Evolutionary conservation across 2,329 filamentous ascomycete genomes (phyloP).

Genomic region (Aureobasidium vineae): DNA sequence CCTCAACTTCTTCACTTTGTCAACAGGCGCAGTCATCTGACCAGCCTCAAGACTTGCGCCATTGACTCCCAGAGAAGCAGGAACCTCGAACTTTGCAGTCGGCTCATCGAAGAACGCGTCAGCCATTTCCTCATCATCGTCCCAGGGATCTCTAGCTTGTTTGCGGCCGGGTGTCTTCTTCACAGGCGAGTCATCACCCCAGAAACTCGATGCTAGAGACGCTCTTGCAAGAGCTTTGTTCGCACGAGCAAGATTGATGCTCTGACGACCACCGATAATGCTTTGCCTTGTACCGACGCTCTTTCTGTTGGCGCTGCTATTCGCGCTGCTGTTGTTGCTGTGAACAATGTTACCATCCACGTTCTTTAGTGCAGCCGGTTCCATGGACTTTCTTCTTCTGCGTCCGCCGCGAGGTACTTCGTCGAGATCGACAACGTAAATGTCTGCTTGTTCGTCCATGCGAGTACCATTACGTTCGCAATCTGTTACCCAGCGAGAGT

Average conservation of each 20-base stretch:
- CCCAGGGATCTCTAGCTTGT: slow-evolving; percentile 26
- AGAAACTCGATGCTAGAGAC: slow-evolving; percentile 26
- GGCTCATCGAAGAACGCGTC: slow-evolving; percentile 31
- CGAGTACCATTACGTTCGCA: slow-evolving; percentile 37
- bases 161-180: slow-evolving; percentile 27
- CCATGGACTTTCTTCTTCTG: slow-evolving; percentile 41
- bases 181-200: slow-evolving; percentile 28
- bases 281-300: slow-evolving; percentile 7
- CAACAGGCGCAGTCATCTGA: slow-evolving; percentile 40
- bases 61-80: slow-evolving; percentile 33
- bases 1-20: slow-evolving; percentile 38
- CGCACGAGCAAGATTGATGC: slow-evolving; percentile 6
- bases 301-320: slow-evolving; percentile 35
- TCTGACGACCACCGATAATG: slow-evolving; percentile 27
- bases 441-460: slow-evolving; percentile 37
- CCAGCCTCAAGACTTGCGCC: slow-evolving; percentile 30
- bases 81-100: slow-evolving; percentile 32
- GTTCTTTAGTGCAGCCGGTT: slow-evolving; percentile 37
- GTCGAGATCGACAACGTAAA: slow-evolving; percentile 38
- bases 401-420: slow-evolving; percentile 35
- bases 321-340: slow-evolving; percentile 34
- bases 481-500: slow-evolving; percentile 41
- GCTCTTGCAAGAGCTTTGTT: slow-evolving; percentile 31
- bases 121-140: slow-evolving; percentile 33
- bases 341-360: slow-evolving; percentile 37